A percentile compares a stretch with the other conserved stretches of the same genome.
phyloP scores from a whole-genome alignment of 352 stramenopile species.

The Phytophthora colocasiae region DNA sequence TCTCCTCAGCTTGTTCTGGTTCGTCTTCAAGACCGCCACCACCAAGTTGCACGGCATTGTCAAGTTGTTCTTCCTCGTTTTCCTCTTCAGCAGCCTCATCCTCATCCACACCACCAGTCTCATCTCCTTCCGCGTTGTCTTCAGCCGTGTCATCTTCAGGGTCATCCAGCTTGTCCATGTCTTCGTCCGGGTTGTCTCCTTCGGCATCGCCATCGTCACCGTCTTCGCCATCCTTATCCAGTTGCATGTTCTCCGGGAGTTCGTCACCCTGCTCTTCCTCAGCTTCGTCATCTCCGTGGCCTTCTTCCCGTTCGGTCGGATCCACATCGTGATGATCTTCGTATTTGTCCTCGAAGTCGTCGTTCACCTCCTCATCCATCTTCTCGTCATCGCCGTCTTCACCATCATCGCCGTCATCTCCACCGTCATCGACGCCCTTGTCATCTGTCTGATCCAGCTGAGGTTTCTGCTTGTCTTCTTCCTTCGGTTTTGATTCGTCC shows the following conservation, averaged over 20 bases:
- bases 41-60: conserved; percentile 73
- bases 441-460: conserved; percentile 54
- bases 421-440: conserved; percentile 41
- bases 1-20: conserved; percentile 66
- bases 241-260: conserved; percentile 85
- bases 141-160: conserved; percentile 50
- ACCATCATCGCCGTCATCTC: conserved; percentile 47
- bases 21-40: conserved; percentile 82
- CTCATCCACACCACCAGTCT: conserved; percentile 46
- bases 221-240: conserved; percentile 66
- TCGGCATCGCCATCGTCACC: conserved; percentile 53
- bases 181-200: conserved; percentile 48
- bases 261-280: conserved; percentile 80
- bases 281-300: conserved; percentile 57
- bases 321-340: conserved; percentile 80
- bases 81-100: conserved; percentile 71
- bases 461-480: conserved; percentile 59
- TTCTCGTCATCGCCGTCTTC: conserved; percentile 56
- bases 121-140: conserved; percentile 39
- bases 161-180: conserved; percentile 72
- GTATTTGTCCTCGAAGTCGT: conserved; percentile 91
- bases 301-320: conserved; percentile 60
- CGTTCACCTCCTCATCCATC: conserved; percentile 90
- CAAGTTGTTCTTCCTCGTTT: conserved; percentile 72
- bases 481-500: conserved; percentile 61